Conservation (phyloP, 2,329 filamentous ascomycete species). For the Calonectria hawksworthii region DNA sequence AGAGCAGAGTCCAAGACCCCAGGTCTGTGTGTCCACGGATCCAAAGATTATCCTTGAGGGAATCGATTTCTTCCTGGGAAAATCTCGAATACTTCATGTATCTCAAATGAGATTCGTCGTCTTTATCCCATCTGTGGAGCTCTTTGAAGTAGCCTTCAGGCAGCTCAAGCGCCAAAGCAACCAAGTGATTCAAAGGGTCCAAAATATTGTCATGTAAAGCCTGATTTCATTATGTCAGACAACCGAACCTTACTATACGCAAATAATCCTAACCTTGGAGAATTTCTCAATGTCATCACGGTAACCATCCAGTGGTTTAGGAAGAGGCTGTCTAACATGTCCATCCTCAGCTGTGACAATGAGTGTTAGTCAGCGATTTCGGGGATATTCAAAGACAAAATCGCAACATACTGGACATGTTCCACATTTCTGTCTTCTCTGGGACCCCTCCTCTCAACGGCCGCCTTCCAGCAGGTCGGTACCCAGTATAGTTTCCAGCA, state of each 20-base stretch:
- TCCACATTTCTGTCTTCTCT: conserved; percentile 56
- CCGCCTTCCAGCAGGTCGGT: conserved; percentile 60
- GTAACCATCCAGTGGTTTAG: conserved; percentile 10
- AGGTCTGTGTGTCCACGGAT: conserved; percentile 68
- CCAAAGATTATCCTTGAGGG: conserved; percentile 58
- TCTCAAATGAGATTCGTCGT: conserved; percentile 72
- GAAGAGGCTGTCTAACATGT: conserved; percentile 31
- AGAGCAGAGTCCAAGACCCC: conserved; percentile 68
- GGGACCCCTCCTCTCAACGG: conserved; percentile 53
- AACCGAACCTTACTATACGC: neutral
- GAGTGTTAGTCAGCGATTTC: no score
- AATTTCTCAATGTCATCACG: conserved; percentile 32
- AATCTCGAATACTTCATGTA: conserved; percentile 72
- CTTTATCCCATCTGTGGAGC: conserved; percentile 68
- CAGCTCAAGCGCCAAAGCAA: conserved; percentile 72
- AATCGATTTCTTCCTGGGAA: conserved; percentile 60
- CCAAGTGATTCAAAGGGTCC: conserved; percentile 69
- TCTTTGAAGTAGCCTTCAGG: conserved; percentile 69
- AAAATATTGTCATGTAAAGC: conserved; percentile 67
- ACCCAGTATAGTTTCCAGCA: conserved; percentile 70
- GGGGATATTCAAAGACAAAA: no score
- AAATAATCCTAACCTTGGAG: conserved; percentile 23
- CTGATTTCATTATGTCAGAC: conserved; percentile 41
- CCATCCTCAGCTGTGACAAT: conserved; percentile 46
- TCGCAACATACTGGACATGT: conserved; percentile 51